Evolutionary conservation across 495 filamentous ascomycete species (phyloP), one percentile per base, ranked within the genome.

Genomic region (Aspergillus diversus): DNA sequence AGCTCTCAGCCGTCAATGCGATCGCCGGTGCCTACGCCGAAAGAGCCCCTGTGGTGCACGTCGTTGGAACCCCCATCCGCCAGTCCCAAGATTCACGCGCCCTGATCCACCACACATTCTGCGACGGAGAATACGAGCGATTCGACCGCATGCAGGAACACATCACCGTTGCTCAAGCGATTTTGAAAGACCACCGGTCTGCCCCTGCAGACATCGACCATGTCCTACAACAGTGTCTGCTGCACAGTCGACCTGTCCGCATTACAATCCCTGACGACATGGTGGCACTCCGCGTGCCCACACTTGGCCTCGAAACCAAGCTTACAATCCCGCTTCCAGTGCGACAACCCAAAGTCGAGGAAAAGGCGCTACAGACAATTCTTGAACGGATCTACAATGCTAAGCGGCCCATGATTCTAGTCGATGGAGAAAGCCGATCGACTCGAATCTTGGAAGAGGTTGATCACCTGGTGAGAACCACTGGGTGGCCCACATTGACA

Each of bases 1-100:
- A 93, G 69, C 80, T 93, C 0, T 90, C 87, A 5, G 88, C 88
- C 52, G 69, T 92, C 60, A 92, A 92, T 66, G 89, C 86, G 5
- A 70, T 91, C 60, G 88, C 88, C 7, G 90, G 90, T 31, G 80
- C 87, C 58, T 91, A 84, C 71, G 84, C 89, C 2, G 92, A 96
- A 74, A 82, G 84, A 63, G 86, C 91, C 5, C 90, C 92, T 0
- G 78, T 96, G 11, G 84, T 93, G 15, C 92, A 96, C 71, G 89
- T 96, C 54, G 91, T 95, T 27, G 92, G 92, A 9, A 72, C 66
- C 0, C 73, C 78, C 0, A 21, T 65, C 9, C 64, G 71, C 32
- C 32, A 51, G 16, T 49, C 54, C 0, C 74, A 80, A 33, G 64
- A 66, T 4, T 61, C 64, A 5, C 63, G 72, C 16, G 51, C 64